Percentiles rank a stretch among this genome's conserved stretches.
Conservation (phyloP, 2,329 filamentous ascomycete genomes). For the Cercospora zeae-maydis region DNA sequence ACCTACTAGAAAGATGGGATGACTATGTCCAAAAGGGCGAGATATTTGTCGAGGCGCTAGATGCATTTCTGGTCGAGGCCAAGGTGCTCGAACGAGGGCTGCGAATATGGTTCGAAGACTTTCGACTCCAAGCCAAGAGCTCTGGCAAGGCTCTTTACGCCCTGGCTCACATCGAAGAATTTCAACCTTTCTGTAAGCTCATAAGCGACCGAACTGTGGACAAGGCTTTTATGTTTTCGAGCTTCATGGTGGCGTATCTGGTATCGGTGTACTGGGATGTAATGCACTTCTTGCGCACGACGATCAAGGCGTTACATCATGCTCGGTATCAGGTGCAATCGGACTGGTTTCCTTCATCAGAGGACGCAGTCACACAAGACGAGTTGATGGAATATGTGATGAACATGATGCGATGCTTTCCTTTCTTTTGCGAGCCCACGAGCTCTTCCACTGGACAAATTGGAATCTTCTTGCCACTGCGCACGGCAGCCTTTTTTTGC, state of each 20-base stretch:
- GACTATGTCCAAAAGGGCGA: slow-evolving; percentile 15
- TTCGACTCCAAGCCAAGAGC: slow-evolving; percentile 15
- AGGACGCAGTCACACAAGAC: slow-evolving; percentile 23
- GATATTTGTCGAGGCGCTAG: slow-evolving; percentile 13
- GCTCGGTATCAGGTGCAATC: slow-evolving; percentile 18
- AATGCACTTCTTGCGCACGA: slow-evolving; percentile 31
- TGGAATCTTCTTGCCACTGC: slow-evolving; percentile 33
- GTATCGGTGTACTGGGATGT: slow-evolving; percentile 33
- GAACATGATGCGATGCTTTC: slow-evolving; percentile 30
- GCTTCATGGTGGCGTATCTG: slow-evolving; percentile 33
- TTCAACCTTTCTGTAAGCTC: slow-evolving; percentile 25
- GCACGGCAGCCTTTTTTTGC: slow-evolving; percentile 31
- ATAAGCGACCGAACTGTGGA: slow-evolving; percentile 28
- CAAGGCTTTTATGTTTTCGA: slow-evolving; percentile 29
- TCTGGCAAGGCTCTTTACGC: slow-evolving; percentile 16
- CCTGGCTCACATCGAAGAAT: slow-evolving; percentile 26
- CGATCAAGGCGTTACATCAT: slow-evolving; percentile 25
- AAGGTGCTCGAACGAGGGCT: slow-evolving; percentile 24
- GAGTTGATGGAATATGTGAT: slow-evolving; percentile 29
- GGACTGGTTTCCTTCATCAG: slow-evolving; percentile 23
- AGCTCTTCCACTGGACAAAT: slow-evolving; percentile 31
- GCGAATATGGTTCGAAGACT: slow-evolving; percentile 27
- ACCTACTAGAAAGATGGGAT: slow-evolving; percentile 29
- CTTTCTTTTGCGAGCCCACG: slow-evolving; percentile 32
- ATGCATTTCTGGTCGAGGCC: slow-evolving; percentile 24